A percentile compares a stretch with the other conserved stretches of the same genome.
Evolutionary conservation across 2,329 filamentous ascomycete species (phyloP).

Genomic region (Rutstroemia sp.): DNA sequence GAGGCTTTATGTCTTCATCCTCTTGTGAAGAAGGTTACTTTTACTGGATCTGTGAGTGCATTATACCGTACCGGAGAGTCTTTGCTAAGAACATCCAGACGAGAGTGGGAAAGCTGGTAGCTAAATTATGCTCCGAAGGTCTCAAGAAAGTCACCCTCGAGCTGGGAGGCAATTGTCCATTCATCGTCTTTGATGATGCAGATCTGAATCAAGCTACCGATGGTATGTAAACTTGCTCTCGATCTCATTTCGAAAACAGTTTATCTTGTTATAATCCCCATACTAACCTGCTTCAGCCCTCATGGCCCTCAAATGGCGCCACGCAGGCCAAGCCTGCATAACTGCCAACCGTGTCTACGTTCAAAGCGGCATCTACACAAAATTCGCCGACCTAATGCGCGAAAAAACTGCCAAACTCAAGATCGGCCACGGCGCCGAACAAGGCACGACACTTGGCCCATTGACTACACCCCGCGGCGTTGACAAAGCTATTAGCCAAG

Average conservation of each 20-base stretch:
- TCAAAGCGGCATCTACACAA: conserved; percentile 53
- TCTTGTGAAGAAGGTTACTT: conserved; percentile 53
- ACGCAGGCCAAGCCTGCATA: conserved; percentile 59
- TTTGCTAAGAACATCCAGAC: conserved; percentile 30
- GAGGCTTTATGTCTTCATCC: conserved; percentile 50
- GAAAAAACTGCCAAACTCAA: conserved; percentile 46
- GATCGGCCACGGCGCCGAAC: conserved; percentile 52
- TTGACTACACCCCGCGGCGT: conserved; percentile 48
- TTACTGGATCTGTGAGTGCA: conserved; percentile 42
- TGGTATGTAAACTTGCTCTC: conserved; percentile 27
- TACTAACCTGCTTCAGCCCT: conserved; percentile 24
- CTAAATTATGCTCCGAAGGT: conserved; percentile 49
- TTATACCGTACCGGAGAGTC: background rate
- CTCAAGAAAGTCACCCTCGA: conserved; percentile 60
- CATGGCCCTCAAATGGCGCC: conserved; percentile 45
- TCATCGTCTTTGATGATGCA: conserved; percentile 58
- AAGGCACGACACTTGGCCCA: conserved; percentile 52
- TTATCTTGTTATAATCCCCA: background rate
- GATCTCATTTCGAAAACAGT: no score
- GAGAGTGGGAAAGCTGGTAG: conserved; percentile 54
- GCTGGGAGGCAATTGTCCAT: conserved; percentile 58
- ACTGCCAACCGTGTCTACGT: conserved; percentile 60
- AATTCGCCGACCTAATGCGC: conserved; percentile 48
- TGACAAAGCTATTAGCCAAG: conserved; percentile 50
- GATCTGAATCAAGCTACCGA: conserved; percentile 49